These are phyloP conservation scores for Tephrocybe sp. DNA, from an alignment of 768 basidiomycete genomes.

Conservation along the genomic window DNA sequence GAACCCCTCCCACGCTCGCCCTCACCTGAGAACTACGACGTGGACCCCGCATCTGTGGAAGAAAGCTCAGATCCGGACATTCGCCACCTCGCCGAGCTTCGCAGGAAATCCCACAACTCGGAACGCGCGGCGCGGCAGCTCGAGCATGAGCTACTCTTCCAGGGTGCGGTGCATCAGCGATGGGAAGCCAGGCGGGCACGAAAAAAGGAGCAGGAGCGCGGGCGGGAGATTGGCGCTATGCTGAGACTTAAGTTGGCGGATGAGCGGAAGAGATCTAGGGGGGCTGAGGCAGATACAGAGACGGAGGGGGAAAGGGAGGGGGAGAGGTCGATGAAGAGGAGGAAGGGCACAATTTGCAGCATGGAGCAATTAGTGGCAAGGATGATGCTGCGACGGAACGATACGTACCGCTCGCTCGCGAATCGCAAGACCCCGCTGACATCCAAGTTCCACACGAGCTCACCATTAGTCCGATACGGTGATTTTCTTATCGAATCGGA, in stretches of 20 bases:
- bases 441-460: conserved; percentile 8
- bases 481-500: neutral
- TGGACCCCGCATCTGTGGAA: conserved; percentile 32
- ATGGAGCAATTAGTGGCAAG: conserved; percentile 40
- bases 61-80: conserved; percentile 37
- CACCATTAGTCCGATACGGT: conserved; percentile 6
- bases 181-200: conserved; percentile 42
- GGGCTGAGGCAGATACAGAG: neutral
- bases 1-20: conserved; percentile 40
- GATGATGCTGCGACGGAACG: conserved; percentile 35
- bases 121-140: conserved; percentile 21
- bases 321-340: neutral
- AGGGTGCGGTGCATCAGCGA: conserved; percentile 34
- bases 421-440: conserved; percentile 17
- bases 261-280: conserved; percentile 5
- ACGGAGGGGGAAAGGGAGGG: conserved; percentile 1
- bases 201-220: conserved; percentile 54
- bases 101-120: conserved; percentile 27
- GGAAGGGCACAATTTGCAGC: conserved; percentile 20
- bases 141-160: conserved; percentile 27
- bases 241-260: conserved; percentile 52
- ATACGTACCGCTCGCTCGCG: conserved; percentile 17
- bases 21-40: conserved; percentile 40
- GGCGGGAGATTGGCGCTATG: conserved; percentile 55
- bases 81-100: conserved; percentile 38